Evolutionary conservation across 2,329 filamentous ascomycete species (phyloP).

Genomic region (Sclerotinia glacialis): DNA sequence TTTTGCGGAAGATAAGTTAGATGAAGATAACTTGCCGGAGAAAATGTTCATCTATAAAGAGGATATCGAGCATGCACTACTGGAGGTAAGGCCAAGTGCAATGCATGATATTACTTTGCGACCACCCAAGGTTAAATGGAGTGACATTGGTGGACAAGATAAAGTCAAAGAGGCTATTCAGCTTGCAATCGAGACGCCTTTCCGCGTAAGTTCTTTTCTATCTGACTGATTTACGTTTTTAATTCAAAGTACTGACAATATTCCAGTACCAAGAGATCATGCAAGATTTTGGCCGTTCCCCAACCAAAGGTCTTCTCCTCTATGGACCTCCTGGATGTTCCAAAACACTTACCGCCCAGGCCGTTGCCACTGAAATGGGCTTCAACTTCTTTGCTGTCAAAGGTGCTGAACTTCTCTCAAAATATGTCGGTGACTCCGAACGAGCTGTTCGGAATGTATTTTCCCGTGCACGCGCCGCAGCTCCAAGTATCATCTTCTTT

Average conservation of each 20-base stretch:
- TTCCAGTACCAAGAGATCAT: conserved; percentile 50
- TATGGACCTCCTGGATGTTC: conserved; percentile 94
- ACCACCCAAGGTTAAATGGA: conserved; percentile 81
- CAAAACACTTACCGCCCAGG: conserved; percentile 89
- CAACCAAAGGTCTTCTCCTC: conserved; percentile 78
- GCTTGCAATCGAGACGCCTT: conserved; percentile 42
- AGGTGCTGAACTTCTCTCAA: conserved; percentile 87
- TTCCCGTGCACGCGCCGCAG: conserved; percentile 76
- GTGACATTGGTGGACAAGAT: conserved; percentile 82
- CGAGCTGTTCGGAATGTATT: conserved; percentile 82
- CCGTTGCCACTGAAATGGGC: conserved; percentile 83
- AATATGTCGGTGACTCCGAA: conserved; percentile 96
- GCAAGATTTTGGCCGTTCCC: conserved; percentile 50
- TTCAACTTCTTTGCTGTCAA: conserved; percentile 95
- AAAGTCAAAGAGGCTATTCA: conserved; percentile 64
- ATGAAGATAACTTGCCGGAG: not conserved
- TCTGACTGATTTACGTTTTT: not conserved
- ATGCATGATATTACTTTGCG: conserved; percentile 89
- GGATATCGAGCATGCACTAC: conserved; percentile 65
- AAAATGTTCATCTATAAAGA: conserved; percentile 38
- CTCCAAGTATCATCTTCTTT: conserved; percentile 92
- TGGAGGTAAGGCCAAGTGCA: conserved; percentile 71
- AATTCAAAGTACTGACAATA: conserved; percentile 23
- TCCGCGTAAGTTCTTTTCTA: conserved; percentile 30
- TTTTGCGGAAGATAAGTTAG: conserved; percentile 37